Evolutionary conservation across 495 filamentous ascomycete genomes (phyloP).

Genomic region (Parathielavia appendiculata): DNA sequence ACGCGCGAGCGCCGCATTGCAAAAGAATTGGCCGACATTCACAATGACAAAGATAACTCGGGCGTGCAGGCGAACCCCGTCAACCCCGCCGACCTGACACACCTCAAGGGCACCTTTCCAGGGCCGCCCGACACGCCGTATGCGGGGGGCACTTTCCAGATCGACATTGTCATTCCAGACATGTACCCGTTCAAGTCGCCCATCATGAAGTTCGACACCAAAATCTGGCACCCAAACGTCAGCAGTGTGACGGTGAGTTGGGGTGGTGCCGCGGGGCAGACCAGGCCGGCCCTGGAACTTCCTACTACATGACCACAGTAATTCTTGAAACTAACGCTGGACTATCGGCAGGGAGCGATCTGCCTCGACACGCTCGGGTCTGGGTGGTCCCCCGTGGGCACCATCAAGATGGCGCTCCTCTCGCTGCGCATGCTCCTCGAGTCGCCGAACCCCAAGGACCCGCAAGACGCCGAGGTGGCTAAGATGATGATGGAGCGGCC

Average conservation of each 20-base stretch:
- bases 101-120: conserved; percentile 75
- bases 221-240: conserved; percentile 97
- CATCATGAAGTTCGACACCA: conserved; percentile 88
- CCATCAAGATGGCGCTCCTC: conserved; percentile 89
- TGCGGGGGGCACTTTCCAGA: conserved; percentile 74
- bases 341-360: conserved; percentile 75
- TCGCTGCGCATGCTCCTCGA: conserved; percentile 90
- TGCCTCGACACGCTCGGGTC: conserved; percentile 88
- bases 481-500: conserved; percentile 79
- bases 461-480: conserved; percentile 94
- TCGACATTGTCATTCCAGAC: conserved; percentile 81
- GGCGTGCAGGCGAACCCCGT: conserved; percentile 65
- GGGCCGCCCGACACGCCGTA: conserved; percentile 94
- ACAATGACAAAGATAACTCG: conserved; percentile 61
- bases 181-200: conserved; percentile 95
- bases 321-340: background rate
- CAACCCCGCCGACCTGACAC: conserved; percentile 66
- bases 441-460: conserved; percentile 92
- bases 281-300: background rate
- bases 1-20: conserved; percentile 77
- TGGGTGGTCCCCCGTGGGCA: conserved; percentile 92
- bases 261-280: background rate
- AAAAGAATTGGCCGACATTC: conserved; percentile 89
- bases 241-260: conserved; percentile 82
- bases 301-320: background rate